Evolutionary conservation across 768 basidiomycete species (phyloP), one percentile per base, ranked within the genome.

Genomic region (Trametes coccinea): DNA sequence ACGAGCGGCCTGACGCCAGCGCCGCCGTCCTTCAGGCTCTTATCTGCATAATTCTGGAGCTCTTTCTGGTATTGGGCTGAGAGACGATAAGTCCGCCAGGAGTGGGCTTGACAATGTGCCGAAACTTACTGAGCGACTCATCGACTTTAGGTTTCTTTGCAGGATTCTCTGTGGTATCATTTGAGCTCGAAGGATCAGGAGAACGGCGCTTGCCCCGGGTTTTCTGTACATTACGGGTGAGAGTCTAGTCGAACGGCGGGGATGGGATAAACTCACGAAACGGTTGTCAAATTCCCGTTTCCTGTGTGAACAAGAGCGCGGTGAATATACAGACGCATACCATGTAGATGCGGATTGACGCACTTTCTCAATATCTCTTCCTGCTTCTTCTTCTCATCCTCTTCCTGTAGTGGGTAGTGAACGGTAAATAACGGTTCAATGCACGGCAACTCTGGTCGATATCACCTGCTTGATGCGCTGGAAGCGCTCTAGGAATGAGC

Each of bases 401-500:
- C 85, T 64, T 84, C 84, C 85, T 70, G 53, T 17, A 60, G 22
- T 22, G 22, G 10, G 40, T n/a, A 4, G 41, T 10, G 34, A 37
- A 5, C 11, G 34, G 34, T 37, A 6, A 37, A 43, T 43, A 6
- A 43, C 4, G 41, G 5, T n/a, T n/a, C 41, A 16, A 16, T 9
- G 10, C 14, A 8, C 41, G 14, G 41, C n/a, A 43, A 46, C 22
- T 33, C 45, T n/a, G 30, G 43, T 22, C 37, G 53, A 34, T 27
- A 17, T 7, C 64, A 84, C 87, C 81, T 78, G 80, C 73, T 80
- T 82, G 49, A 76, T 74, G 33, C 82, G 80, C 72, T 86, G 83
- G 67, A 88, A 81, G 9, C 86, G 79, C 65, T 88, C 81, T 57
- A 88, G 74, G 70, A 88, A 89, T 8, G 86, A 86, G 7, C 87